Conservation (phyloP, 164 flowering plant genomes). For the Piper betle region DNA sequence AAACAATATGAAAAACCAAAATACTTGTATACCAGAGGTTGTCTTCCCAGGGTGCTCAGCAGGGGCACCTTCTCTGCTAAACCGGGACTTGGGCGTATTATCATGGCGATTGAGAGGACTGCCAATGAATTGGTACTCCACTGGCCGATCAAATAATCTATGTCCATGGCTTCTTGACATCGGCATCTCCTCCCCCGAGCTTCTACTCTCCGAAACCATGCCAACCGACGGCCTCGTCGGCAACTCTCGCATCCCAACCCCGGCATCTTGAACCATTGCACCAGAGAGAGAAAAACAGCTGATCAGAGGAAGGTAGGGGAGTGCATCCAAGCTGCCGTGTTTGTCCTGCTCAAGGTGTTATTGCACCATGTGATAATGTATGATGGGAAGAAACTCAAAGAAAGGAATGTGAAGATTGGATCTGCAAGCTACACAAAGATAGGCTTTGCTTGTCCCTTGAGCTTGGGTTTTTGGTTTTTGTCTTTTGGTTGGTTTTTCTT, state of each 20-base stretch:
- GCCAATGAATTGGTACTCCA: conserved; percentile 17
- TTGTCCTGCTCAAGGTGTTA: too few relatives aligned
- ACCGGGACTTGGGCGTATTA: conserved; percentile 14
- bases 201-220: neutral
- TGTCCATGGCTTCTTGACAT: conserved; percentile 13
- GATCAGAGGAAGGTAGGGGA: too few relatives aligned
- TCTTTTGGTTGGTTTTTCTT: too few relatives aligned
- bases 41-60: conserved; percentile 3
- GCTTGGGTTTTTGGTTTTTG: too few relatives aligned
- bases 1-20: neutral
- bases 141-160: neutral
- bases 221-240: neutral
- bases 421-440: too few relatives aligned
- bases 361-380: too few relatives aligned
- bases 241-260: neutral
- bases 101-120: conserved; percentile 9
- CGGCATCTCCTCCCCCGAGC: conserved; percentile 1
- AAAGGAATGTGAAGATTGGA: too few relatives aligned
- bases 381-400: too few relatives aligned
- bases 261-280: too few relatives aligned
- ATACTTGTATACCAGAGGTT: conserved; percentile 15
- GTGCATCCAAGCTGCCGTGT: too few relatives aligned
- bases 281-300: too few relatives aligned
- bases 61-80: conserved; percentile 9
- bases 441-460: too few relatives aligned